Evolutionary conservation across 345 rosid species (phyloP), one percentile per base, ranked within the genome.

Genomic region (Kandelia obovata): DNA sequence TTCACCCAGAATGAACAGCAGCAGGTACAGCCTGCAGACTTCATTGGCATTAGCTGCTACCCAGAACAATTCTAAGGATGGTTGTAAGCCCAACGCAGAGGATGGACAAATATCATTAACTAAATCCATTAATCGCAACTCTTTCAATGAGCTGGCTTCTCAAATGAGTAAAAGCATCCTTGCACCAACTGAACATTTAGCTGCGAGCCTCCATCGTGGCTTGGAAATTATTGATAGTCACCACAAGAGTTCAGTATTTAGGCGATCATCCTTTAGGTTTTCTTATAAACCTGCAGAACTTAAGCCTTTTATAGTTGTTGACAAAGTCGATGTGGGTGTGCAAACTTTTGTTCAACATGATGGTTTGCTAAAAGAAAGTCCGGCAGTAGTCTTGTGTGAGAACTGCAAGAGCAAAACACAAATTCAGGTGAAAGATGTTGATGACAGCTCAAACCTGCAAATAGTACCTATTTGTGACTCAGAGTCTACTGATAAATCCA

Each of bases 131-230:
- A 78, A 75, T 49, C 51, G 73, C 46, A 67, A 71, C 71, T 71
- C 83, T 63, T 62, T 74, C 23, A 68, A 62, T 58, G 70, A 75
- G 67, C 69, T 75, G 71, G 64, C 82, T 78, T 71, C 81, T 72
- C 76, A 74, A 66, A 78, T 68, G 69, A 83, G 69, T 68, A 82
- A 56, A 75, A 78, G 74, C 70, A 63, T 71, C 61, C 77, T 69
- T 74, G 80, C 78, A 61, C 76, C 90, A 67, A 88, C 90, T 53
- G 90, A 85, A 58, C 80, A 86, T 78, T 77, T 96, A 83, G 99
- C 95, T n/a, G 95, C 97, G 73, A 96, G 99, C 82, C 96, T 96
- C 71, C 91, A 92, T 60, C 91, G 86, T 58, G 99, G 98, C 75
- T 83, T 96, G 80, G 92, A 90, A 81, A 87, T 90, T 79, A 83